These are phyloP conservation scores for Xylaria sp. DNA, from an alignment of 495 filamentous ascomycete species.

Conservation along the genomic window DNA sequence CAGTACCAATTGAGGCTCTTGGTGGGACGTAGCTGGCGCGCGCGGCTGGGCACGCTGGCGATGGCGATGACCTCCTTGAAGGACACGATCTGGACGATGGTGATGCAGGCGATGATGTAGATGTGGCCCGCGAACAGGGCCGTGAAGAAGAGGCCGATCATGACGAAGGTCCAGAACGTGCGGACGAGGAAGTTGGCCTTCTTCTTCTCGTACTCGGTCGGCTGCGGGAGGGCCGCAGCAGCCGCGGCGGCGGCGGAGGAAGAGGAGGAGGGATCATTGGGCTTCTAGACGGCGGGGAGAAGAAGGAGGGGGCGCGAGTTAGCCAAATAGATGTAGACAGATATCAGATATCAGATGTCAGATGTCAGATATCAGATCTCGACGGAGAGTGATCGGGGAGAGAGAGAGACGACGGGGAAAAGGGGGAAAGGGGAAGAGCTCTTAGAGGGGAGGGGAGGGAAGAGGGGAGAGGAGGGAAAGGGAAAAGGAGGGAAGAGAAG, in stretches of 20 bases:
- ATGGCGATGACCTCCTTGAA: slow-evolving; percentile 99
- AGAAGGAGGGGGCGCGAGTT: neutral
- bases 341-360: too few relatives aligned
- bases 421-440: slow-evolving; percentile 27
- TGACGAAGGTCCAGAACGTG: slow-evolving; percentile 97
- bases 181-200: slow-evolving; percentile 97
- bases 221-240: slow-evolving; percentile 30
- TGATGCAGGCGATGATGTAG: slow-evolving; percentile 92
- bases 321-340: neutral
- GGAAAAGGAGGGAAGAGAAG: neutral
- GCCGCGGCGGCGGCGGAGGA: too few relatives aligned
- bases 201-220: slow-evolving; percentile 94
- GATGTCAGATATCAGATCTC: too few relatives aligned
- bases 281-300: slow-evolving; percentile 37
- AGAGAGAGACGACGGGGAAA: neutral
- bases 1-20: slow-evolving; percentile 99
- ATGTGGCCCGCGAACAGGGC: slow-evolving; percentile 94
- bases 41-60: slow-evolving; percentile 88
- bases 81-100: slow-evolving; percentile 91
- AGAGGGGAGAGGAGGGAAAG: too few relatives aligned
- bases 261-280: slow-evolving; percentile 29
- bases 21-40: slow-evolving; percentile 89
- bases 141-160: slow-evolving; percentile 93
- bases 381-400: too few relatives aligned
- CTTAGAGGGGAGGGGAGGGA: slow-evolving; percentile 34